Base-by-base conservation (phyloP, 2,329 filamentous ascomycete species). In the Aspergillus brunneoviolaceus region DNA sequence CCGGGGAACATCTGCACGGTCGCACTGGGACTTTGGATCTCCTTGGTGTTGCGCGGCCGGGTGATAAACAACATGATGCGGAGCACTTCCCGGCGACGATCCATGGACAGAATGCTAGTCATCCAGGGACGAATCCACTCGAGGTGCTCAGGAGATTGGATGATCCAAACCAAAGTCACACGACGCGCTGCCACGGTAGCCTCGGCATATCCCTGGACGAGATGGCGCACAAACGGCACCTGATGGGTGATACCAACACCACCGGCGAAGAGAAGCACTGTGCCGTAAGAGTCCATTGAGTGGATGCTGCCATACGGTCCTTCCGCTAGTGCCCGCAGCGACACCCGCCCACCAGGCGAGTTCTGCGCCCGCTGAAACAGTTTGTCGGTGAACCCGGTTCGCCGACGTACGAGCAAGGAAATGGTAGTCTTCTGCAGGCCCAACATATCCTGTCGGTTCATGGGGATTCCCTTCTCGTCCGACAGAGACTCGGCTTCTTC, bases 241-340 rank as follows among this genome's bases (percentile, higher is more conserved):
- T 96, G 92, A 75, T 98, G 94, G 1, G 94, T 96, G 77, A 99
- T 98, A 63, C 95, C 95, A 5, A 95, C 92, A 59, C 94, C 91
- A 59, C 92, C 93, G 12, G 94, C 93, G 72, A 97, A 92, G 59
- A 99, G 88, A 64, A 99, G 85, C 49, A 89, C 87, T 49, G 96
- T 95, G 45, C 95, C 94, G 76, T 97, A 98, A 7, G 93, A 97
- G 76, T 92, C 88, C 65, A 98, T 87, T 62, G 87, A 87, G 76
- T 96, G 89, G 72, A 92, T 89, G 48, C 88, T 89, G 4, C 87
- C 89, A 73, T 98, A 98, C 0, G 95, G 94, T 0, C 95, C 95
- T 78, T 98, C 95, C 62, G 96, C 86, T 60, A 90, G 87, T 35
- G 91, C 92, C 60, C 82, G 84, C 58, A 93, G 81, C 11, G 82